phyloP scores from a whole-genome alignment of 306 rosid species.

The Rosa lucieae region DNA sequence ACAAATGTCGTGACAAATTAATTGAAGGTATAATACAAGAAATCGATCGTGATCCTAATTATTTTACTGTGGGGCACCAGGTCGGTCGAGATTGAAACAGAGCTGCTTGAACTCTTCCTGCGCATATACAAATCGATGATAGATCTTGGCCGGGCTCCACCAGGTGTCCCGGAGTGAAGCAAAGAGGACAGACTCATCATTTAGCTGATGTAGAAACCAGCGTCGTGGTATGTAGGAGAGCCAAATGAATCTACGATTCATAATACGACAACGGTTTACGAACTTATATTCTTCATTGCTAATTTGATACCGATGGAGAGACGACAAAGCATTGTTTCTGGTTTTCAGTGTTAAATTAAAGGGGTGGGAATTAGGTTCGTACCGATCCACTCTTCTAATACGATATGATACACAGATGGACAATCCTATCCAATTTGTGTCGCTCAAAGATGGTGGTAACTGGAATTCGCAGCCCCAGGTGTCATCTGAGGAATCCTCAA shows the following conservation, averaged over 20 bases:
- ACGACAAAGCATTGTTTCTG: background rate
- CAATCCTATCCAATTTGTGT: background rate
- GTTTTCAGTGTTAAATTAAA: no score
- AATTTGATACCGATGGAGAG: background rate
- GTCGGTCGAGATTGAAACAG: background rate
- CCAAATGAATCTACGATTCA: background rate
- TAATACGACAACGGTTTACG: background rate
- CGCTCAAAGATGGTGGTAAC: background rate
- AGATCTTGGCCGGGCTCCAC: no score
- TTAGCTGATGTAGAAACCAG: background rate
- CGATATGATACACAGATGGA: background rate
- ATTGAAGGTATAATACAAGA: no score
- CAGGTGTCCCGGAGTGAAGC: no score
- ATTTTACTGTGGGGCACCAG: no score
- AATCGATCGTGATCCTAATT: no score
- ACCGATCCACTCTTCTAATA: no score
- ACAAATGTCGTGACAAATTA: no score
- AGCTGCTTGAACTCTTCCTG: background rate
- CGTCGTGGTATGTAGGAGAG: slow-evolving; percentile 13
- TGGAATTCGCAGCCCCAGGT: background rate
- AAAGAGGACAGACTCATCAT: background rate
- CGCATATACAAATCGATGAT: background rate
- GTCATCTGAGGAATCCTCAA: no score
- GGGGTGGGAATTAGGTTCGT: no score
- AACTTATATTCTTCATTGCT: background rate